Evolutionary conservation across 257 asterid species (phyloP).

Genomic region (Salvia hispanica): DNA sequence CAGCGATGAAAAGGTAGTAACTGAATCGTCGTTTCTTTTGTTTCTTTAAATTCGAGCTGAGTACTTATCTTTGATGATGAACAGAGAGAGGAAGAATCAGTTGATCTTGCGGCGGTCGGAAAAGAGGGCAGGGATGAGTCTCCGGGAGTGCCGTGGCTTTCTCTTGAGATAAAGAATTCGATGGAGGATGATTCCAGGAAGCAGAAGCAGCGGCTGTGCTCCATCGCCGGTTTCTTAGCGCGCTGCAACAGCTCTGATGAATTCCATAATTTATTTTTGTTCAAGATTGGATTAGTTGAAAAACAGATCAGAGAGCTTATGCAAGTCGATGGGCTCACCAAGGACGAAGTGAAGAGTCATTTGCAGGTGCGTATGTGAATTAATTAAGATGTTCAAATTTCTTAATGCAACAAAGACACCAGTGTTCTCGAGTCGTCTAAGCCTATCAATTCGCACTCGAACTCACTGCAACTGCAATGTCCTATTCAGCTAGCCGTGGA

Average conservation of each 20-base stretch:
- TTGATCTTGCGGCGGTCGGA: constrained; percentile 32
- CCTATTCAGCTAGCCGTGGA: constrained; percentile 53
- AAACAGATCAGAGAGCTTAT: constrained; percentile 97
- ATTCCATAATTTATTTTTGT: constrained; percentile 19
- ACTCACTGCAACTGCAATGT: constrained; percentile 70
- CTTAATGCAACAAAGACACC: constrained; percentile 33
- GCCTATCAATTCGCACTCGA: constrained; percentile 39
- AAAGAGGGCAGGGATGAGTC: constrained; percentile 52
- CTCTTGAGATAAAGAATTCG: constrained; percentile 60
- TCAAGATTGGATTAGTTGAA: neutral
- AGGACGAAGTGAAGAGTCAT: constrained; percentile 98
- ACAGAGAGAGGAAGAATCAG: constrained; percentile 50
- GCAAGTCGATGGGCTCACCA: constrained; percentile 97
- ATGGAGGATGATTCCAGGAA: no score
- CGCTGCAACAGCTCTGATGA: constrained; percentile 58
- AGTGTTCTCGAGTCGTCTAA: constrained; percentile 31
- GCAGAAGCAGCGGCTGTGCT: constrained; percentile 83
- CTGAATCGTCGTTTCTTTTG: neutral
- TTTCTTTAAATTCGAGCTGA: no score
- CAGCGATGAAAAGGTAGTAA: constrained; percentile 60
- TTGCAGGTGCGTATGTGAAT: constrained; percentile 53
- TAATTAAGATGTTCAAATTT: neutral
- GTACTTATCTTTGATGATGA: constrained; percentile 6
- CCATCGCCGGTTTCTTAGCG: constrained; percentile 74
- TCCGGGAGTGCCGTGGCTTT: constrained; percentile 53